Percentiles rank a stretch among this genome's conserved stretches.
These are phyloP conservation scores for Globisporangium mamillatum DNA, from an alignment of 352 stramenopile species.

Conservation along the genomic window DNA sequence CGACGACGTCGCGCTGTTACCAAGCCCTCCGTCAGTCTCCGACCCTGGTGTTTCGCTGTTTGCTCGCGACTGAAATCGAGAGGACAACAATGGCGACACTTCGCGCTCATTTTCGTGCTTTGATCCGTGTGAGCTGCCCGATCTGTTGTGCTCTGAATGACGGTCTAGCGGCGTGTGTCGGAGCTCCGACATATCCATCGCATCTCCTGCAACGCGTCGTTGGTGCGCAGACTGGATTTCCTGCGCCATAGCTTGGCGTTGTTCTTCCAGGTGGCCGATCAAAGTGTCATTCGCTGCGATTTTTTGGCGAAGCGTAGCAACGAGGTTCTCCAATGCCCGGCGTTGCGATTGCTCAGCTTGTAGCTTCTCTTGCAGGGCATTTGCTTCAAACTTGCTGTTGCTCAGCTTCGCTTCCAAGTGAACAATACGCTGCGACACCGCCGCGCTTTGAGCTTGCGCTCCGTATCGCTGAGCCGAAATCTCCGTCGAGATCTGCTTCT, in stretches of 20 bases:
- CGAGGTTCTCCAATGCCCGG: constrained; percentile 60
- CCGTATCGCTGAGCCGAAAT: constrained; percentile 79
- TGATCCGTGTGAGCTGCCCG: constrained; percentile 4
- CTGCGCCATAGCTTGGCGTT: constrained; percentile 70
- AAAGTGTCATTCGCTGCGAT: constrained; percentile 57
- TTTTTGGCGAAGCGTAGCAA: constrained; percentile 61
- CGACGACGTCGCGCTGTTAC: constrained; percentile 37
- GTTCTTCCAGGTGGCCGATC: constrained; percentile 65
- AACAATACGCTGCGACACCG: constrained; percentile 71
- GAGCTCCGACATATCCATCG: constrained; percentile 69
- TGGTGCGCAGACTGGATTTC: constrained; percentile 67
- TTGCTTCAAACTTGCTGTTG: constrained; percentile 63
- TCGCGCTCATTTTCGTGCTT: constrained; percentile 10
- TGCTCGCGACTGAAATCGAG: constrained; percentile 22
- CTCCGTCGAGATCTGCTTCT: constrained; percentile 70
- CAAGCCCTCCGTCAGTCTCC: constrained; percentile 17
- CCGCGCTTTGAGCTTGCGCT: constrained; percentile 68
- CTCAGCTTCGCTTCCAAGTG: constrained; percentile 76
- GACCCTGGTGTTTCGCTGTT: constrained; percentile 25
- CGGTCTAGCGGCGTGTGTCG: constrained; percentile 32
- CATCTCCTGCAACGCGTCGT: constrained; percentile 29
- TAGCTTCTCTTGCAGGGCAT: constrained; percentile 61
- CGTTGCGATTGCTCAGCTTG: constrained; percentile 48
- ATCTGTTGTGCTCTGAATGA: constrained; percentile 6
- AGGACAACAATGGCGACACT: constrained; percentile 16